Base-by-base conservation (phyloP, 192 early-diverging fungal species). In the Powellomyces hirtus region DNA sequence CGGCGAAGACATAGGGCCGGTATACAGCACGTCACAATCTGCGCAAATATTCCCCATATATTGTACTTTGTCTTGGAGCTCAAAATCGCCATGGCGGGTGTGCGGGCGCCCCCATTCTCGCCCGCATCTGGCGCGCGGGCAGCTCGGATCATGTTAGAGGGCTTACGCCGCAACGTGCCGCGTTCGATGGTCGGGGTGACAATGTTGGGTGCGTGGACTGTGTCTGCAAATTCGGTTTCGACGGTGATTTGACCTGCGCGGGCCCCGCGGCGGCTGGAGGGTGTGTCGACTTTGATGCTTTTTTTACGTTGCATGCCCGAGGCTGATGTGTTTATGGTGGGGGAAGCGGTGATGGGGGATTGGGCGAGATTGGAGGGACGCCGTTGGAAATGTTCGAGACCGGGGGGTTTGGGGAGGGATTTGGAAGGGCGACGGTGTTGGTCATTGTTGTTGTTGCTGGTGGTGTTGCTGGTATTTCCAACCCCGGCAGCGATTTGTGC, bases 21-120 rank as follows among this genome's bases (percentile, higher is more conserved):
- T 29, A 94, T 79, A 82, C 83, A 89, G 81, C 88, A 90, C 7
- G 84, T 92, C 60, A 83, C 81, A 37, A 82, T 55, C 86, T 86
- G 89, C 1, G 89, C 86, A 64, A 94, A 74, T 38, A 79, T 74
- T 27, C 90, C 74, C 94, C 94, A 97, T 14, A 50, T 33, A 26
- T 68, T 31, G 29, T 31, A 44, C 22, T 18, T 45, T 50, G 24
- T 20, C n/a, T 38, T 45, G 35, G 55, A 40, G 26, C 10, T 1
- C 2, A 50, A 38, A 16, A 60, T 5, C n/a, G 37, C 27, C 67
- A 60, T 59, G 30, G 55, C 58, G 11, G 67, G 67, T 14, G 67
- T 38, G 4, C 55, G 67, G 13, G 18, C 67, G 24, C 67, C 67
- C n/a, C n/a, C n/a, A n/a, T n/a, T n/a, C n/a, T n/a, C n/a, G 22